Conservation (phyloP, 164 flowering plant genomes). For the Umbilicus rupestris region DNA sequence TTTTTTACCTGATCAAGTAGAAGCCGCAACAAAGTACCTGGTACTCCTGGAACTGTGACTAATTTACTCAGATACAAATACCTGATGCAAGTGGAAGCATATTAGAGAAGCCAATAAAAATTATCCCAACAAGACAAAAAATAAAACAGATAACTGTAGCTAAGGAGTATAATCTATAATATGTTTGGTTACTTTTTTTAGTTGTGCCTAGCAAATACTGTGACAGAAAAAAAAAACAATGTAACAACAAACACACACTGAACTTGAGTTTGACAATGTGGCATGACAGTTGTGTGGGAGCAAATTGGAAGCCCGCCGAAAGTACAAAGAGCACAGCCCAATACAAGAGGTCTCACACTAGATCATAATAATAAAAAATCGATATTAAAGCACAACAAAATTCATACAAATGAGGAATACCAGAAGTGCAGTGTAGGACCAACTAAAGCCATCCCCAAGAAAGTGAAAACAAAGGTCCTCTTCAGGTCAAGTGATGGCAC, state of each 20-base stretch:
- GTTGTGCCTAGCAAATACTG: no score
- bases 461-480: slow-evolving; percentile 62
- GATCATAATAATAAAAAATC: neutral
- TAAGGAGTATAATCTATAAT: no score
- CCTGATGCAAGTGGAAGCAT: slow-evolving; percentile 26
- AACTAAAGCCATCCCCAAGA: slow-evolving; percentile 73
- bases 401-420: slow-evolving; percentile 29
- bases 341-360: neutral
- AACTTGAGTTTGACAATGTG: no score
- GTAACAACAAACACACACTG: no score
- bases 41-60: slow-evolving; percentile 56
- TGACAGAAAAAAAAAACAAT: no score
- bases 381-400: neutral
- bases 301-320: no score
- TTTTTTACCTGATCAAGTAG: slow-evolving; percentile 63
- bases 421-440: slow-evolving; percentile 95
- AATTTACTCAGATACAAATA: slow-evolving; percentile 59
- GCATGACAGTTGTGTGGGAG: no score
- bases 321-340: neutral
- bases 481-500: slow-evolving; percentile 54
- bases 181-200: no score
- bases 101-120: neutral
- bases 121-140: neutral
- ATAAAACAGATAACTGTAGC: neutral
- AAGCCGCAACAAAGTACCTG: slow-evolving; percentile 67